Percentiles rank a stretch among this genome's conserved stretches.
These are phyloP conservation scores for Saprolegnia diclina DNA, from an alignment of 352 stramenopile genomes.

Conservation along the genomic window DNA sequence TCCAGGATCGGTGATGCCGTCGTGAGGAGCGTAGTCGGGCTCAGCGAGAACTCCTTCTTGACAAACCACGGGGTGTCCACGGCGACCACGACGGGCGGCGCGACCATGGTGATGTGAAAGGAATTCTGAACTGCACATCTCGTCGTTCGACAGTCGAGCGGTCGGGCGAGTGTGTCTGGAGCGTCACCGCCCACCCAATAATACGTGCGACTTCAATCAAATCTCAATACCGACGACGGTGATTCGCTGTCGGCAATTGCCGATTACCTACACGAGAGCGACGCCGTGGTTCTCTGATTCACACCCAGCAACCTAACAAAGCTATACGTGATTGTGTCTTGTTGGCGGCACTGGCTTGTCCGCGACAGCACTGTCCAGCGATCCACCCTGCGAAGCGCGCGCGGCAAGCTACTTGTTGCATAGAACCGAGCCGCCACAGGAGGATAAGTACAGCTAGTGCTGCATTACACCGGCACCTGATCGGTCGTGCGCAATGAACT, in stretches of 20 bases:
- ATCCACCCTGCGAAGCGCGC: neutral
- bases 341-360: neutral
- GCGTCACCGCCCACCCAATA: slow-evolving; percentile 4
- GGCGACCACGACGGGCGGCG: neutral
- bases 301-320: neutral
- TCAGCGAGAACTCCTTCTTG: slow-evolving; percentile 5
- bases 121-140: slow-evolving; percentile 13
- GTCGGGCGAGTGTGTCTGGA: neutral
- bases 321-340: neutral
- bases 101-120: neutral
- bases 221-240: neutral
- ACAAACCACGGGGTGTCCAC: slow-evolving; percentile 3
- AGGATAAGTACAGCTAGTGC: neutral
- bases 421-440: neutral
- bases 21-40: neutral
- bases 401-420: neutral
- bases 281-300: neutral
- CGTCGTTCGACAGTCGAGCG: neutral
- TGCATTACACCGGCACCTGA: too few relatives aligned
- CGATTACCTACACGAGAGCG: neutral
- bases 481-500: too few relatives aligned
- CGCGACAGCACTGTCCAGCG: too few relatives aligned
- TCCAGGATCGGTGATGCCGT: too few relatives aligned
- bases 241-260: neutral
- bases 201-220: neutral